These are phyloP conservation scores for Aspergillus pseudotamarii DNA, from an alignment of 2,329 filamentous ascomycete genomes.

Conservation along the genomic window DNA sequence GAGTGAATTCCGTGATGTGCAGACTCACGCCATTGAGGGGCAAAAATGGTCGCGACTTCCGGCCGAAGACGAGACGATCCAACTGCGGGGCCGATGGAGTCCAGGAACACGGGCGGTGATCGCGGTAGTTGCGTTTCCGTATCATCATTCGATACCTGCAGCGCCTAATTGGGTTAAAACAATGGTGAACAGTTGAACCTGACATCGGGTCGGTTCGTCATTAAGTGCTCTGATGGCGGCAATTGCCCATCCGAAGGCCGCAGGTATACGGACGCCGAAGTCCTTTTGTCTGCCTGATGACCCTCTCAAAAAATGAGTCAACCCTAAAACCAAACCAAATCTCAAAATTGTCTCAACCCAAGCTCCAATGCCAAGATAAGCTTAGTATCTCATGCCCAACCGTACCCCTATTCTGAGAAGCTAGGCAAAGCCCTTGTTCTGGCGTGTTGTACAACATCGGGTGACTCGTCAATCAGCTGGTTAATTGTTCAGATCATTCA, in stretches of 20 bases:
- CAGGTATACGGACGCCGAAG: background rate
- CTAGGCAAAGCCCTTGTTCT: background rate
- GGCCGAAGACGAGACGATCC: background rate
- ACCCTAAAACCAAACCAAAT: background rate
- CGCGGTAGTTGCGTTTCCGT: conserved; percentile 12
- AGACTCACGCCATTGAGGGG: conserved; percentile 10
- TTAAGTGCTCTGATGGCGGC: conserved; percentile 16
- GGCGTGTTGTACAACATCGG: background rate
- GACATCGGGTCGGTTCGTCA: conserved; percentile 9
- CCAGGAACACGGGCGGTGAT: conserved; percentile 7
- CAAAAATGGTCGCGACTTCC: conserved; percentile 7
- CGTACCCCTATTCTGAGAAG: background rate
- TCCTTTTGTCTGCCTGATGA: background rate
- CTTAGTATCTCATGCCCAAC: background rate
- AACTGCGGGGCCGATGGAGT: background rate
- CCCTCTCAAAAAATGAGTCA: background rate
- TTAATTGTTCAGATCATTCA: background rate
- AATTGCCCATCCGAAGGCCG: conserved; percentile 11
- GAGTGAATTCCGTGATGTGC: background rate
- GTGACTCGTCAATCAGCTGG: background rate
- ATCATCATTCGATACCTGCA: conserved; percentile 1
- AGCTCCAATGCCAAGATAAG: background rate
- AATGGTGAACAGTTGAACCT: background rate
- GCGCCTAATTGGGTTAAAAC: background rate
- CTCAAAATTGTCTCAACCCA: background rate